Evolutionary conservation across 1,139 yeast genomes (phyloP).

Genomic region (Pichia sp.): DNA sequence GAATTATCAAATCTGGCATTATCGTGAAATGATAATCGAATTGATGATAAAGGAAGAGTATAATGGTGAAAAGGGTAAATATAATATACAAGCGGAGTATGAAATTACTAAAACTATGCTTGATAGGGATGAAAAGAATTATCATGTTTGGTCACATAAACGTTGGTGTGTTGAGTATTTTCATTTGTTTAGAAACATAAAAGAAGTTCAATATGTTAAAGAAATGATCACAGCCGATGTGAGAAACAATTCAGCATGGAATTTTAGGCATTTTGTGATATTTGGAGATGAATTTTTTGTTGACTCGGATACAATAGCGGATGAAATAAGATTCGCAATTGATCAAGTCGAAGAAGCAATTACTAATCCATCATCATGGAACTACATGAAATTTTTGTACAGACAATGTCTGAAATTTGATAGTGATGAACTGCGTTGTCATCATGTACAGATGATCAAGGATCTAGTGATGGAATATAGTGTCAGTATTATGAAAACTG

Average conservation of each 20-base stretch:
- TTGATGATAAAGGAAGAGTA: slow-evolving; percentile 23
- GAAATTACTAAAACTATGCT: slow-evolving; percentile 63
- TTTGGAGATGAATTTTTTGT: slow-evolving; percentile 26
- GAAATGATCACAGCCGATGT: slow-evolving; percentile 54
- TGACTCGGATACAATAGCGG: slow-evolving; percentile 20
- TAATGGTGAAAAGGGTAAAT: slow-evolving; percentile 26
- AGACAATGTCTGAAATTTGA: neutral
- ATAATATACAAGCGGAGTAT: slow-evolving; percentile 49
- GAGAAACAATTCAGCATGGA: slow-evolving; percentile 92
- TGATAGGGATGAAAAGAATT: slow-evolving; percentile 77
- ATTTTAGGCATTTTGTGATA: slow-evolving; percentile 63
- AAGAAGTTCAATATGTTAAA: slow-evolving; percentile 53
- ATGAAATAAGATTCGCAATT: slow-evolving; percentile 44
- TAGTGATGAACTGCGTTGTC: too few relatives aligned
- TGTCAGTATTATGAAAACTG: neutral
- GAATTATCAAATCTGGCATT: slow-evolving; percentile 95
- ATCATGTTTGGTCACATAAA: slow-evolving; percentile 93
- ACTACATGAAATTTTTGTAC: slow-evolving; percentile 37
- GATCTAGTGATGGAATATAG: slow-evolving; percentile 37
- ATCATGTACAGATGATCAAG: slow-evolving; percentile 21
- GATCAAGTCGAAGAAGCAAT: slow-evolving; percentile 54
- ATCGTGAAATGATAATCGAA: slow-evolving; percentile 58
- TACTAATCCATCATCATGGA: slow-evolving; percentile 87
- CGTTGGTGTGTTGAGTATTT: slow-evolving; percentile 69
- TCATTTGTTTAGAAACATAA: slow-evolving; percentile 37